Conservation (phyloP, 257 asterid genomes). For the Thymus mandschuricus region DNA sequence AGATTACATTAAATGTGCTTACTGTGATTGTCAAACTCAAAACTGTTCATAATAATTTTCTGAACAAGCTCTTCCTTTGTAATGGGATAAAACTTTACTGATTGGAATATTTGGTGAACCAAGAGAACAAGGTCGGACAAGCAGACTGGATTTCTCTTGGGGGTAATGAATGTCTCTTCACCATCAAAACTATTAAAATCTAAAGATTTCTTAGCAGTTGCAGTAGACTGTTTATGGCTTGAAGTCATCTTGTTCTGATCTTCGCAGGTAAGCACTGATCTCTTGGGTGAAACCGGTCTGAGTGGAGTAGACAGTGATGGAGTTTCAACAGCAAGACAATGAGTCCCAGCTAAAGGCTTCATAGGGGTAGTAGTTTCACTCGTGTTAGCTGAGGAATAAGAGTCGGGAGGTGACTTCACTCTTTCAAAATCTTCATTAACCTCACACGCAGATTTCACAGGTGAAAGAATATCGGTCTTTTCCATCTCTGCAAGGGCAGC, state of each 20-base stretch:
- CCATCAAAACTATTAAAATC: slow-evolving; percentile 50
- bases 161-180: slow-evolving; percentile 37
- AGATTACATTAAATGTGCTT: slow-evolving; percentile 35
- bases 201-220: slow-evolving; percentile 69
- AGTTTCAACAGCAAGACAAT: slow-evolving; percentile 54
- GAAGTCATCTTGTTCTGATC: slow-evolving; percentile 50
- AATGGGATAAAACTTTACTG: slow-evolving; percentile 59
- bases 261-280: slow-evolving; percentile 59
- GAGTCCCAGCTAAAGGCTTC: slow-evolving; percentile 48
- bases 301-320: slow-evolving; percentile 73
- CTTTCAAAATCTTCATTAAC: slow-evolving; percentile 39
- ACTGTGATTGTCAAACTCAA: slow-evolving; percentile 64
- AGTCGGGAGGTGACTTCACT: slow-evolving; percentile 31
- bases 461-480: slow-evolving; percentile 39
- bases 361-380: slow-evolving; percentile 61
- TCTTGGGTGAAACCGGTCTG: slow-evolving; percentile 52
- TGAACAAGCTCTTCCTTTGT: slow-evolving; percentile 92
- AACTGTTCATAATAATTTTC: slow-evolving; percentile 71
- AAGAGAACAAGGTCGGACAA: slow-evolving; percentile 59
- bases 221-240: slow-evolving; percentile 51
- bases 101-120: slow-evolving; percentile 66
- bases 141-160: slow-evolving; percentile 43
- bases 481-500: slow-evolving; percentile 40
- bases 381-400: slow-evolving; percentile 38
- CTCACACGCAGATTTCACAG: slow-evolving; percentile 38